Evolutionary conservation across 108 stramenopile species (phyloP), one percentile per base, ranked within the genome.

Genomic region (Nannochloropsis gaditana): DNA sequence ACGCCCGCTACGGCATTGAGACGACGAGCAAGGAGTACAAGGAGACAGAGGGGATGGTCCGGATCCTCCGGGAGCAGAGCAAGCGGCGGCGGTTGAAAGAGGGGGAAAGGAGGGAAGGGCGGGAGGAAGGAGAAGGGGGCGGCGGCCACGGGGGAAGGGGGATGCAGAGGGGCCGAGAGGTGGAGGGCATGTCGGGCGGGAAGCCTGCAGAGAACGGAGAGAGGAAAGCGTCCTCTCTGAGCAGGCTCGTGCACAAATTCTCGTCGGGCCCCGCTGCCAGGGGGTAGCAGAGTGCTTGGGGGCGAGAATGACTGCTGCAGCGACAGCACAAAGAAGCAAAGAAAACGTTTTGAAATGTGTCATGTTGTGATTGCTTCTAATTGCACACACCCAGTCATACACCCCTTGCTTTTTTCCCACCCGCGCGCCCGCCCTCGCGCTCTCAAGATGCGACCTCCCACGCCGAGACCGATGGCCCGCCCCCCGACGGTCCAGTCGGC

Each of bases 1-100:
- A 98, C 90, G 94, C 91, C 80, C 85, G 93, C 41, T 98, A 95
- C 86, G 97, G 96, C 21, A 96, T 98, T 84, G 97, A 98, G 86
- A 91, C 92, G 43, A 96, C 96, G 3, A 93, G 94, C 86, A 90
- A 94, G 3, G 86, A 91, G 80, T 98, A 90, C 90, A 95, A 93
- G 89, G 94, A 96, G 44, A 97, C 97, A 11, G 84, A 91, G 45
- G 97, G 93, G 17, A 96, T 97, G 96, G 93, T 92, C 73, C 83
- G 91, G 19, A 92, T 97, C 84, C 84, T 97, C 82, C 85, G 85
- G 6, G 95, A 95, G 85, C 95, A 95, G 85, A 85, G 91, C 9
- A 93, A 92, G 43, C 89, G 95, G 31, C 91, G 94, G 85, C 93
- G 94, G 87, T 82, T 85, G 44, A 94, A 93, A 87, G 92, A 93